A percentile compares a stretch with the other conserved stretches of the same genome.
Evolutionary conservation across 257 asterid genomes (phyloP).

Genomic region (Apocynum venetum): DNA sequence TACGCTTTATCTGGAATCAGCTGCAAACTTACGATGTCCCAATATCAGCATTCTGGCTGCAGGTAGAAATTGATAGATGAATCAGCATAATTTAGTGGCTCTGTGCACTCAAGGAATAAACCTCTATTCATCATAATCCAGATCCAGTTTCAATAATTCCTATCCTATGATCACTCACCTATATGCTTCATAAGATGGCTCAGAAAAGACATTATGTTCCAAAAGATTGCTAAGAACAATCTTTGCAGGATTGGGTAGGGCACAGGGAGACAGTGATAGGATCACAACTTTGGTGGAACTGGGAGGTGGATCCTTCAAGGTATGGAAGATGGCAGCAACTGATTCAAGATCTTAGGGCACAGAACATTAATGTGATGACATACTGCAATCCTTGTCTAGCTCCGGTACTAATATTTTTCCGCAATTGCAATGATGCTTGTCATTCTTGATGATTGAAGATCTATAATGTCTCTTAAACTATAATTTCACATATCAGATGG

Average conservation of each 20-base stretch:
- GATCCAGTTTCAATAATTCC: not conserved
- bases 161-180: too few relatives aligned
- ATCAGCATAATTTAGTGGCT: not conserved
- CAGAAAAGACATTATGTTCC: not conserved
- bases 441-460: not conserved
- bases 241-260: slow-evolving; percentile 88
- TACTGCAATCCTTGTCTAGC: slow-evolving; percentile 99
- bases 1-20: slow-evolving; percentile 53
- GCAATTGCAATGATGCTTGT: not conserved
- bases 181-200: not conserved
- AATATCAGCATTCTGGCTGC: slow-evolving; percentile 96
- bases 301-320: slow-evolving; percentile 85
- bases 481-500: slow-evolving; percentile 47
- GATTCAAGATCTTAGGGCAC: slow-evolving; percentile 48
- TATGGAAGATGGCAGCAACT: slow-evolving; percentile 74
- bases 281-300: slow-evolving; percentile 98
- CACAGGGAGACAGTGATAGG: slow-evolving; percentile 92
- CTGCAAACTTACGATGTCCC: slow-evolving; percentile 63
- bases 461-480: not conserved
- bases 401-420: slow-evolving; percentile 44
- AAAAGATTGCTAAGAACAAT: not conserved
- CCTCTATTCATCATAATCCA: not conserved
- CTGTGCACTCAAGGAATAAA: not conserved
- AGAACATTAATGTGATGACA: slow-evolving; percentile 77
- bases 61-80: slow-evolving; percentile 38